phyloP scores from a whole-genome alignment of 768 basidiomycete genomes.

The Xerocomus spinulosus region DNA sequence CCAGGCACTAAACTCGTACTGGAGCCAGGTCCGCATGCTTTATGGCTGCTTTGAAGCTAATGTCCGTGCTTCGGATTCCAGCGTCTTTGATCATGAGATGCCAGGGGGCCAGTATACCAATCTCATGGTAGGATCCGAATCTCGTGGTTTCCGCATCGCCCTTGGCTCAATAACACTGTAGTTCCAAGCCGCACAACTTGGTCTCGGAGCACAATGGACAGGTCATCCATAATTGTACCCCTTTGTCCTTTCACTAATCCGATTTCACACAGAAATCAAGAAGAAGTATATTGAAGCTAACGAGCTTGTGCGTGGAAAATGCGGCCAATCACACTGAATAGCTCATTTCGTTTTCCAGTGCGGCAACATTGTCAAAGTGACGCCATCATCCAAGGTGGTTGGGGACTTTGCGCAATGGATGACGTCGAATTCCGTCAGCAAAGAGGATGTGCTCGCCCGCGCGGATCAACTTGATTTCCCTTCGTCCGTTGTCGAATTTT shows the following conservation, averaged over 20 bases:
- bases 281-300: constrained; percentile 99
- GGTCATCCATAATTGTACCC: constrained; percentile 38
- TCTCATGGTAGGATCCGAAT: constrained; percentile 63
- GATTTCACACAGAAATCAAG: constrained; percentile 69
- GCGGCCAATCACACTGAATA: background rate
- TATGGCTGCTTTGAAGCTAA: constrained; percentile 98
- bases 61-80: constrained; percentile 93
- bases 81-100: constrained; percentile 99
- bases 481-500: constrained; percentile 94
- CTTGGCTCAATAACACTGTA: constrained; percentile 32
- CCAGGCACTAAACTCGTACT: constrained; percentile 95
- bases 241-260: constrained; percentile 4
- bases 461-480: constrained; percentile 96
- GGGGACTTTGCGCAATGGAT: constrained; percentile 99
- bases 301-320: constrained; percentile 63
- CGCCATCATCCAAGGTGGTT: constrained; percentile 97
- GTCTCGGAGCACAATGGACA: constrained; percentile 94
- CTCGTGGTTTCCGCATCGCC: constrained; percentile 13
- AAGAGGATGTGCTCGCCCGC: constrained; percentile 78
- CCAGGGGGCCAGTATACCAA: constrained; percentile 96
- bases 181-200: constrained; percentile 99
- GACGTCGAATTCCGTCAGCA: constrained; percentile 89
- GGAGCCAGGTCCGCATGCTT: constrained; percentile 94
- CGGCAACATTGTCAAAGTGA: constrained; percentile 98
- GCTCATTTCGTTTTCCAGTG: constrained; percentile 47